These are phyloP conservation scores for Camelina laxa DNA, from an alignment of 345 rosid genomes.

Conservation along the genomic window DNA sequence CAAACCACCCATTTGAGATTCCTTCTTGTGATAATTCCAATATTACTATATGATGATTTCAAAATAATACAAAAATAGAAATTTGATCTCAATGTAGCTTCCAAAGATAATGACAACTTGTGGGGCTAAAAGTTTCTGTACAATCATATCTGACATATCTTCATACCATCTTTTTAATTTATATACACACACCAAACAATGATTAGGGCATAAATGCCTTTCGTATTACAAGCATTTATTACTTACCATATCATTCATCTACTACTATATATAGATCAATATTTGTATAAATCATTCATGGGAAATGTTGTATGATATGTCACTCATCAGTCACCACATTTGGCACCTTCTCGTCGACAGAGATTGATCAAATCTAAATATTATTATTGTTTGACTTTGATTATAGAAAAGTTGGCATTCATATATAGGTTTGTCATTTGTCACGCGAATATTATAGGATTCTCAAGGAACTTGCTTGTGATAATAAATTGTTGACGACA, in stretches of 20 bases:
- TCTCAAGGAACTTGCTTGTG: too few relatives aligned
- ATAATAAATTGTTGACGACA: too few relatives aligned
- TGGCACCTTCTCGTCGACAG: constrained; percentile 20
- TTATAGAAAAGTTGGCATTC: not conserved
- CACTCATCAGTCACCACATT: constrained; percentile 25
- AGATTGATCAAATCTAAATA: constrained; percentile 26
- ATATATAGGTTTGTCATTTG: constrained; percentile 8
- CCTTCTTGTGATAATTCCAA: constrained; percentile 35
- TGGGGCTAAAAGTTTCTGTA: constrained; percentile 36
- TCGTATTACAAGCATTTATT: constrained; percentile 21
- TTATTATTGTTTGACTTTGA: constrained; percentile 23
- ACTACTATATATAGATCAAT: not conserved
- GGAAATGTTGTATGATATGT: constrained; percentile 14
- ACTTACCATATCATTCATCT: constrained; percentile 3
- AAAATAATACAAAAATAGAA: constrained; percentile 40
- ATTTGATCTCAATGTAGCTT: constrained; percentile 14
- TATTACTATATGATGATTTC: constrained; percentile 20
- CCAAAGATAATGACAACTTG: constrained; percentile 35
- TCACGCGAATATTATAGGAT: not conserved
- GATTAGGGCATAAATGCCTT: constrained; percentile 22
- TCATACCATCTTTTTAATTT: constrained; percentile 30
- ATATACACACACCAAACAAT: constrained; percentile 8
- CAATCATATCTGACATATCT: constrained; percentile 21
- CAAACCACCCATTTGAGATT: constrained; percentile 43
- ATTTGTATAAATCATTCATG: constrained; percentile 6